Evolutionary conservation across 345 rosid genomes (phyloP), one percentile per base, ranked within the genome.

Genomic region (Anacardium occidentale): DNA sequence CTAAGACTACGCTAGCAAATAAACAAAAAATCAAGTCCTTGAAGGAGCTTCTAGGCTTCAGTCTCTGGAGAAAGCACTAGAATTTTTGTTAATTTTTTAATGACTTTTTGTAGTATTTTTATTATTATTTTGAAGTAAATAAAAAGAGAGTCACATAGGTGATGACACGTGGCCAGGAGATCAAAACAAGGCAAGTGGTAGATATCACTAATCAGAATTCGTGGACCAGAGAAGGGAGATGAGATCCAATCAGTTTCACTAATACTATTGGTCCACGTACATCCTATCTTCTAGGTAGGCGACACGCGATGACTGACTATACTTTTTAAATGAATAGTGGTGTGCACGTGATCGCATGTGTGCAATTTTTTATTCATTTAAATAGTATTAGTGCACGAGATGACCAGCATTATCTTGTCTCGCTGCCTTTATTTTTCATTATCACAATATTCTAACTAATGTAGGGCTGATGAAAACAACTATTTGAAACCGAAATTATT

Each of bases 161-260:
- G 47, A 20, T 25, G 88, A 84, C 96, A 87, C 94, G 92, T 89
- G 91, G 77, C 84, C 24, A 15, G 55, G 21, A 68, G 84, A 83
- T 87, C 88, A 70, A 80, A 62, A 64, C 77, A 69, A 63, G 74
- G 70, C 75, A 78, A 60, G 75, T 69, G 63, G 79, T 17, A 44
- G 82, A 85, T 76, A 86, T 86, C 96, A 82, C n/a, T n/a, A n/a
- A n/a, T n/a, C n/a, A n/a, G 77, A 89, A 87, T 74, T 92, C 83
- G 96, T 92, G 98, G 98, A 84, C 83, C 91, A 88, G 94, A 88
- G 80, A 65, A 26, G 71, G 66, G 79, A 54, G 73, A 77, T 78
- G 82, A 73, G 88, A 89, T 90, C 91, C 92, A 86, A 92, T 92
- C 98, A 87, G 82, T 92, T 87, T 81, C 89, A 8, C 34, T 24